Base-by-base conservation (phyloP, 2,329 filamentous ascomycete species). In the Zasmidium citrigriseum region DNA sequence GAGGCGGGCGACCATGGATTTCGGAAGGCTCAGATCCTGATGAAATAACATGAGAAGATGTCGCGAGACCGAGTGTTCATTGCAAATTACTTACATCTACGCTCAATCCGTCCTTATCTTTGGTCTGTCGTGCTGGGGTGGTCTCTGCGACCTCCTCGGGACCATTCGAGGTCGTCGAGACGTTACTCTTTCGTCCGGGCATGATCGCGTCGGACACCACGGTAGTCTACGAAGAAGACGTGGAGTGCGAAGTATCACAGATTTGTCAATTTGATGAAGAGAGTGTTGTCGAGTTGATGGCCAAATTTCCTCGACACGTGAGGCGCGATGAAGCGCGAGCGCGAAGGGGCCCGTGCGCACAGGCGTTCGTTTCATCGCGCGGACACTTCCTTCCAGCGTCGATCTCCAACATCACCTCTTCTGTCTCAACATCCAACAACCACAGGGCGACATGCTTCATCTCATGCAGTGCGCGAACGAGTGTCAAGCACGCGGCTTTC, bases 1-100 rank as follows among this genome's bases (percentile, higher is more conserved):
- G 29, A 95, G 81, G 54, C 90, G 83, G 54, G 89, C 89, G 64
- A 93, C 87, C 75, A 93, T 91, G 5, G 89, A 91, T 70, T 90
- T 91, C 27, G 90, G 90, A 14, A 95, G 81, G 61, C 34, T 65
- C n/a, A 64, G 56, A 29, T 64, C 62, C 62, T 64, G 29, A 21
- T 20, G 10, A 7, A 21, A 18, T 23, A n/a, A n/a, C n/a, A 24
- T 56, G 12, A 46, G 22, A 21, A 50, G 21, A n/a, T 12, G n/a
- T n/a, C n/a, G n/a, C n/a, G n/a, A n/a, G n/a, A n/a, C n/a, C n/a
- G n/a, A n/a, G n/a, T n/a, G n/a, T n/a, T n/a, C n/a, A n/a, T n/a
- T n/a, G n/a, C n/a, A n/a, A n/a, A n/a, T n/a, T n/a, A 57, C 59
- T 41, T 67, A 78, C 78, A 61, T 81, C 78, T 22, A 81, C 74